These are phyloP conservation scores for Ceratobasidium theobromae DNA, from an alignment of 1,284 basidiomycete species.

Conservation along the genomic window DNA sequence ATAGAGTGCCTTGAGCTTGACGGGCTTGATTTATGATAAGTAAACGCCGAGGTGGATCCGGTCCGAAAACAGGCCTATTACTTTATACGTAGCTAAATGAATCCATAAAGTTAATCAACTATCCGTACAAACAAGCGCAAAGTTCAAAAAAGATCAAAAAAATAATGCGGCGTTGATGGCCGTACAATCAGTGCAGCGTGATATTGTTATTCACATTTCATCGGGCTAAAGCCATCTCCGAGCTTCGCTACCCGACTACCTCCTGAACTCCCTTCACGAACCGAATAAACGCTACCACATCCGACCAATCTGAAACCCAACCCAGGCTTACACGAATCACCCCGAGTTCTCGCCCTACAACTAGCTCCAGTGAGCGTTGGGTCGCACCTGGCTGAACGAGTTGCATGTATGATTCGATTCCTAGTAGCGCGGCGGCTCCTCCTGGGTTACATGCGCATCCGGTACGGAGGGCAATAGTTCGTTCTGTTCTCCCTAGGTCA, in stretches of 20 bases:
- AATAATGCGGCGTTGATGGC: no score
- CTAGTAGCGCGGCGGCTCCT: slow-evolving; percentile 68
- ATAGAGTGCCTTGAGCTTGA: no score
- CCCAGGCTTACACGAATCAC: slow-evolving; percentile 65
- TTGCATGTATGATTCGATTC: slow-evolving; percentile 67
- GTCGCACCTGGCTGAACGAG: slow-evolving; percentile 59
- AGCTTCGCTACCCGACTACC: background rate
- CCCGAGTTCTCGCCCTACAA: slow-evolving; percentile 49
- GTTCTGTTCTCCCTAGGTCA: slow-evolving; percentile 34
- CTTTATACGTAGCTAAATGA: no score
- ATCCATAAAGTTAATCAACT: no score
- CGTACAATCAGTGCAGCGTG: no score
- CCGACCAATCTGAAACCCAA: slow-evolving; percentile 27
- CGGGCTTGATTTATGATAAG: no score
- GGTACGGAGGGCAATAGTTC: slow-evolving; percentile 66
- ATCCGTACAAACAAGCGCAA: no score
- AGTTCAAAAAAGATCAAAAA: no score
- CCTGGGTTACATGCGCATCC: slow-evolving; percentile 86
- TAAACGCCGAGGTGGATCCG: no score
- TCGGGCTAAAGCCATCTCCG: background rate
- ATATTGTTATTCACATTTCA: no score
- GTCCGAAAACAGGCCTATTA: no score
- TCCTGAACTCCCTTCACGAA: slow-evolving; percentile 6
- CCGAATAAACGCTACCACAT: slow-evolving; percentile 15
- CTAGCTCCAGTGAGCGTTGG: slow-evolving; percentile 59